Base-by-base conservation (phyloP, 1,284 basidiomycete genomes). In the Sporisorium iseilematis-ciliati region DNA sequence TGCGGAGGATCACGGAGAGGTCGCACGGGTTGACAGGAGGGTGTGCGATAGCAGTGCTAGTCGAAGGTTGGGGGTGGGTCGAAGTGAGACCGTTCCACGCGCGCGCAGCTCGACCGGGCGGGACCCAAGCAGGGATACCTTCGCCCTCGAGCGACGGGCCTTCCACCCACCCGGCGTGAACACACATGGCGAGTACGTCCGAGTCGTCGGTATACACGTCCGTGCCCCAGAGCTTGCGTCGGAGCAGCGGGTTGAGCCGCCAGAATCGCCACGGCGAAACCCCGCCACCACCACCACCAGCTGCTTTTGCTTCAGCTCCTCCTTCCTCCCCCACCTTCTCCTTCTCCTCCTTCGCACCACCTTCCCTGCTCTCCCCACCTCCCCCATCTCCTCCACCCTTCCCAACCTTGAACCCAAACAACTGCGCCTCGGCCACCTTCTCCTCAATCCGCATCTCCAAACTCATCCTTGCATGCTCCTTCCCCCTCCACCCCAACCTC, bases 141-240 rank as follows among this genome's bases (percentile, higher is more conserved):
- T 79, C 74, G 5, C 62, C 20, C 43, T 77, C 75, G 38, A 81
- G 66, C 0, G 66, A 75, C 11, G 81, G 82, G 85, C 87, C 65
- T 86, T 84, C 54, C 87, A 79, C 76, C 88, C 88, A 89, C 12
- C 89, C 89, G 0, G 87, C 87, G 77, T 89, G 89, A 5, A 89
- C 79, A 33, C 88, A 86, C 53, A 89, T 86, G 16, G 87, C 86
- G 1, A 89, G 83, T 6, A 89, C 83, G 75, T 89, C 88, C 26
- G 88, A 89, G 77, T 89, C 89, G 79, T 89, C 89, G n/a, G 89
- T 89, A 77, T 89, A 89, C 41, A 89, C 87, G 58, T 89, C 88
- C 4, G 88, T 89, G 7, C 89, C 89, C 89, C 89, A 89, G 33
- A 88, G 79, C 43, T 86, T 83, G 38, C 88, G 80, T 20, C 72